These are phyloP conservation scores for Botryotinia convoluta DNA, from an alignment of 2,329 filamentous ascomycete genomes.

Conservation along the genomic window DNA sequence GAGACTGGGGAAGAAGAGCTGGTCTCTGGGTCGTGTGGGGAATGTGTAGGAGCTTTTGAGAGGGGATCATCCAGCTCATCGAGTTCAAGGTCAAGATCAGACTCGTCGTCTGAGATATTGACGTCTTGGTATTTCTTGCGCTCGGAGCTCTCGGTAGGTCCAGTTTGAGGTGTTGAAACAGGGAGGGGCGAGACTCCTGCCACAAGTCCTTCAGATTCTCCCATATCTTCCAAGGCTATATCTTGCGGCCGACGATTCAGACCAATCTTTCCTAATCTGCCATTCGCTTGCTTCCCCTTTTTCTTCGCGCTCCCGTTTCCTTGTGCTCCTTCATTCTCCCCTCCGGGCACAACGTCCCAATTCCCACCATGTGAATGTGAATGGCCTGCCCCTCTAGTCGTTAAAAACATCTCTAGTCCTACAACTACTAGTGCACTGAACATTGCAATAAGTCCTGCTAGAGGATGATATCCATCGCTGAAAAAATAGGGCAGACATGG, in stretches of 20 bases:
- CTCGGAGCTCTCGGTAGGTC: slow-evolving; percentile 22
- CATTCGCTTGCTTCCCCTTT: slow-evolving; percentile 31
- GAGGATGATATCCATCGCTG: slow-evolving; percentile 73
- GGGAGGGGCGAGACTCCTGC: slow-evolving; percentile 58
- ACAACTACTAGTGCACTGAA: slow-evolving; percentile 78
- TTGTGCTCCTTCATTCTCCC: slow-evolving; percentile 45
- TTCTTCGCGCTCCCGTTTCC: slow-evolving; percentile 25
- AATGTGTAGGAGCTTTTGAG: slow-evolving; percentile 3
- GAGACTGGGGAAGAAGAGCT: slow-evolving; percentile 35
- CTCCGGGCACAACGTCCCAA: slow-evolving; percentile 33
- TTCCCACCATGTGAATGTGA: slow-evolving; percentile 51
- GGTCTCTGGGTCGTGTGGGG: slow-evolving; percentile 30
- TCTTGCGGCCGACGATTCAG: slow-evolving; percentile 45
- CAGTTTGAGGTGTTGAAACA: slow-evolving; percentile 47
- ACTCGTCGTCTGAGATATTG: slow-evolving; percentile 34
- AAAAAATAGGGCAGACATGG: slow-evolving; percentile 74
- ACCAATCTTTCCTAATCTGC: slow-evolving; percentile 33
- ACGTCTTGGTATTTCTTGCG: slow-evolving; percentile 37
- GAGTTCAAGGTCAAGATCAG: slow-evolving; percentile 60
- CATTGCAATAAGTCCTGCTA: slow-evolving; percentile 82
- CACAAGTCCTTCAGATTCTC: slow-evolving; percentile 54
- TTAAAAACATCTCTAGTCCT: slow-evolving; percentile 84
- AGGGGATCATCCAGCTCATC: slow-evolving; percentile 35
- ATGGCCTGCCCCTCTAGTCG: slow-evolving; percentile 63
- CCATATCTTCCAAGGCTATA: slow-evolving; percentile 52